Evolutionary conservation across 2,329 filamentous ascomycete species (phyloP).

Genomic region (Aureobasidium sp.): DNA sequence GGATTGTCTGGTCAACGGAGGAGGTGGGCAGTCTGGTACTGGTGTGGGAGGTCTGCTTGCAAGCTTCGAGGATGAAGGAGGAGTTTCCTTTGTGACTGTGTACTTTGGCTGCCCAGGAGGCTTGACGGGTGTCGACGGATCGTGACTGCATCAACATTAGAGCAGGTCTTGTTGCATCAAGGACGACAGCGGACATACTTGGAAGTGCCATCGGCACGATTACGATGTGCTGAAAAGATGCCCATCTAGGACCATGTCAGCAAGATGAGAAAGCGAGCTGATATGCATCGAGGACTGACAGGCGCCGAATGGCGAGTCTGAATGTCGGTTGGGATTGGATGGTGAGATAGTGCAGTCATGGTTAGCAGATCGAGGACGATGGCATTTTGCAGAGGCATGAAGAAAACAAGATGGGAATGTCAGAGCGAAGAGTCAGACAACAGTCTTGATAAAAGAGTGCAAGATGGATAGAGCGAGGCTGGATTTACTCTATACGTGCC

Average conservation of each 20-base stretch:
- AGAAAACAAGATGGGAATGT: not conserved
- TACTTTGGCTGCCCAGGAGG: not conserved
- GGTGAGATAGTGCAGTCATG: not conserved
- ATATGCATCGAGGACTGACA: not conserved
- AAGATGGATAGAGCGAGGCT: constrained; percentile 3
- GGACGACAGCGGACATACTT: not conserved
- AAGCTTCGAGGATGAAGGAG: constrained; percentile 9
- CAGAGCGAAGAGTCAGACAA: not conserved
- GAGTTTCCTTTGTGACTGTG: not conserved
- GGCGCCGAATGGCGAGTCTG: not conserved
- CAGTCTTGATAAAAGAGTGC: not conserved
- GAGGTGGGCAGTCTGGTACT: not conserved
- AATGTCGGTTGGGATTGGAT: not conserved
- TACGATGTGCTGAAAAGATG: not conserved
- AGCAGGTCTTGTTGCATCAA: not conserved
- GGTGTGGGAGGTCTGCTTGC: constrained; percentile 5
- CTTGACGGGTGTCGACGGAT: not conserved
- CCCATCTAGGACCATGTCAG: not conserved
- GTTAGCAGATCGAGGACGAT: not conserved
- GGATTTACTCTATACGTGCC: not conserved
- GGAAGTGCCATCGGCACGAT: not conserved
- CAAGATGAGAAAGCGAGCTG: not conserved
- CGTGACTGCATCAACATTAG: not conserved
- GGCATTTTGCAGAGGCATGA: not conserved
- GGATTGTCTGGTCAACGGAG: not conserved